Base-by-base conservation (phyloP, 129 eudicot species). In the Mikania micrantha region DNA sequence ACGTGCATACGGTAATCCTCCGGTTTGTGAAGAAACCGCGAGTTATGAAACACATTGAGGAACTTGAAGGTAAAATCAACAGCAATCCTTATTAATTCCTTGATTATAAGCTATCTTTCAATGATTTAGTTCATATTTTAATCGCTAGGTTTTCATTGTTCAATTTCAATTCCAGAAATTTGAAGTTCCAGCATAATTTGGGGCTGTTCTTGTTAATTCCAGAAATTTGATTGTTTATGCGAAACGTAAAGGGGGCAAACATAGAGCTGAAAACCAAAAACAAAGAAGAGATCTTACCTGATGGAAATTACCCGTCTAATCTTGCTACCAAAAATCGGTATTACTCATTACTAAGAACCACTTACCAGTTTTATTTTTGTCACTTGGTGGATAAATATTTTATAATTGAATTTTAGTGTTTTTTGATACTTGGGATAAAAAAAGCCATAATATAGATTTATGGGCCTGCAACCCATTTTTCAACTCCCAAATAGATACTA, bases 151-250 rank as follows among this genome's bases (percentile, higher is more conserved):
- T 44, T 58, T 10, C 9, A 9, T 38, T 21, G 66, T 32, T 20
- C 17, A 15, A 34, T 22, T 40, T 28, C n/a, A 42, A 11, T 17
- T 10, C 44, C 2, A 58, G 5, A 64, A 68, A 62, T 42, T 52
- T 40, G 67, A n/a, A 27, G 24, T 69, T 78, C 53, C 50, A 45
- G 38, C 48, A 56, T 34, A 47, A 53, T 64, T 68, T 67, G 53
- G 35, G 16, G 48, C 12, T 32, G 39, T 25, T 64, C 2, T 42
- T 47, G 2, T 53, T 3, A 61, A 28, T 66, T 0, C 68, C n/a
- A n/a, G n/a, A n/a, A n/a, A 13, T 58, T 3, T 48, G 36, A 63
- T 70, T 88, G 98, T 92, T 92, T 67, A 88, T 92, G 98, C 98
- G 88, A 88, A n/a, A n/a, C n/a, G n/a, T n/a, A n/a, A 88, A 96